A percentile compares a stretch with the other conserved stretches of the same genome.
phyloP scores from a whole-genome alignment of 371 early-diverging fungal species.

The Mortierella sp. region DNA sequence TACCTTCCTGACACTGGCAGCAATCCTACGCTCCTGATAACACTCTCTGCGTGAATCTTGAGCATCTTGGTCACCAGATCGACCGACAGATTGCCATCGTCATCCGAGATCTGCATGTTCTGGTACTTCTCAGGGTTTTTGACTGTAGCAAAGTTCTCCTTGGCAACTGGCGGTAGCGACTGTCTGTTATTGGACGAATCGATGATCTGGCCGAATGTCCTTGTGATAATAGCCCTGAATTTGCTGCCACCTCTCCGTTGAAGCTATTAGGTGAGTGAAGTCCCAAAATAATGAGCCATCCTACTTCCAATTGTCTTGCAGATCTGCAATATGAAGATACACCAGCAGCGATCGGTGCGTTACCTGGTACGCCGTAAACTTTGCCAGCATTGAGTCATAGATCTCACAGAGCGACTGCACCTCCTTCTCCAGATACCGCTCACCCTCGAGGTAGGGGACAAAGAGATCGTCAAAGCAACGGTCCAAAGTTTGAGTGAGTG shows the following conservation, averaged over 20 bases:
- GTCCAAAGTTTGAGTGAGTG: slow-evolving; percentile 71
- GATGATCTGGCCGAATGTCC: slow-evolving; percentile 79
- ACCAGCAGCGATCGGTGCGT: too few species aligned
- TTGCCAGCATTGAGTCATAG: slow-evolving; percentile 64
- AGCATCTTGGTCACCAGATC: slow-evolving; percentile 73
- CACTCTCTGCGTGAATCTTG: slow-evolving; percentile 87
- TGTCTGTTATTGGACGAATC: slow-evolving; percentile 55
- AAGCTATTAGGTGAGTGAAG: slow-evolving; percentile 55
- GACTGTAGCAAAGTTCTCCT: slow-evolving; percentile 52
- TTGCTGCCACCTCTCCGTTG: slow-evolving; percentile 66
- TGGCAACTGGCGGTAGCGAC: slow-evolving; percentile 53
- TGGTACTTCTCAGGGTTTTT: slow-evolving; percentile 54
- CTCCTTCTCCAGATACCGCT: slow-evolving; percentile 87
- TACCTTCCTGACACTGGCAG: slow-evolving; percentile 76
- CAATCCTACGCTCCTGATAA: slow-evolving; percentile 85
- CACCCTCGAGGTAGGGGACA: slow-evolving; percentile 91
- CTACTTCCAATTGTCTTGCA: background rate
- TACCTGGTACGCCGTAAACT: slow-evolving; percentile 53
- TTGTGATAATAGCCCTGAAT: slow-evolving; percentile 72
- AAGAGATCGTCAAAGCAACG: slow-evolving; percentile 95
- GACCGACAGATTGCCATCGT: slow-evolving; percentile 68
- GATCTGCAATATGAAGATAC: too few species aligned
- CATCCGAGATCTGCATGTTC: slow-evolving; percentile 55
- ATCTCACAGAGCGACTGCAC: slow-evolving; percentile 68
- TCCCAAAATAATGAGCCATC: background rate